Evolutionary conservation across 805 yeast genomes (phyloP), one percentile per base, ranked within the genome.

Genomic region (Saccharomycopsis capsularis): DNA sequence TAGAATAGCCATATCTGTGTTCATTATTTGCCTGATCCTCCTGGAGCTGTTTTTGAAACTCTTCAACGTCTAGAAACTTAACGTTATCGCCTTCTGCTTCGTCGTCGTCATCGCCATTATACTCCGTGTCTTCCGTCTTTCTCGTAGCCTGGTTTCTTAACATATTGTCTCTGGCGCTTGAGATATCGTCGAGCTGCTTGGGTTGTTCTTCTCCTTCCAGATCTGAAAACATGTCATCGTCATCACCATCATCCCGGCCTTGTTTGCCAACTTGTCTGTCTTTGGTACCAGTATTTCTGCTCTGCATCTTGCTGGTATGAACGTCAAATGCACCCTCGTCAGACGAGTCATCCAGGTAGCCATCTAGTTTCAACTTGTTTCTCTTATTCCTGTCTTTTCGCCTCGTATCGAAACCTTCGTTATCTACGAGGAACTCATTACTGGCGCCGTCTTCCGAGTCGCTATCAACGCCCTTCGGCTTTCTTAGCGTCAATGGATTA

Each of bases 151-250:
- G n/a, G n/a, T n/a, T n/a, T n/a, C n/a, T n/a, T n/a, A n/a, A n/a
- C n/a, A n/a, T n/a, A n/a, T n/a, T n/a, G n/a, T n/a, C n/a, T n/a
- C n/a, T n/a, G n/a, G n/a, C n/a, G n/a, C n/a, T n/a, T n/a, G n/a
- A n/a, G n/a, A n/a, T n/a, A n/a, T n/a, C n/a, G n/a, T n/a, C n/a
- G n/a, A n/a, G n/a, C n/a, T n/a, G n/a, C n/a, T n/a, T n/a, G n/a
- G n/a, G n/a, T n/a, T n/a, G n/a, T 13, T 47, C 38, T 19, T 52
- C 55, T 3, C 48, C 48, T 18, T 46, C 52, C 42, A 38, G 44
- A 30, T 41, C 47, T 7, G 50, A 30, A 42, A 52, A 52, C 48
- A 52, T 52, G 35, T 52, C 53, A 30, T 44, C 50, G 35, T 48
- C 52, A 3, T 29, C 42, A 9, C 37, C 42, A 25, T 43, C 41